These are phyloP conservation scores for Pisolithus sp. DNA, from an alignment of 768 basidiomycete genomes.

Conservation along the genomic window DNA sequence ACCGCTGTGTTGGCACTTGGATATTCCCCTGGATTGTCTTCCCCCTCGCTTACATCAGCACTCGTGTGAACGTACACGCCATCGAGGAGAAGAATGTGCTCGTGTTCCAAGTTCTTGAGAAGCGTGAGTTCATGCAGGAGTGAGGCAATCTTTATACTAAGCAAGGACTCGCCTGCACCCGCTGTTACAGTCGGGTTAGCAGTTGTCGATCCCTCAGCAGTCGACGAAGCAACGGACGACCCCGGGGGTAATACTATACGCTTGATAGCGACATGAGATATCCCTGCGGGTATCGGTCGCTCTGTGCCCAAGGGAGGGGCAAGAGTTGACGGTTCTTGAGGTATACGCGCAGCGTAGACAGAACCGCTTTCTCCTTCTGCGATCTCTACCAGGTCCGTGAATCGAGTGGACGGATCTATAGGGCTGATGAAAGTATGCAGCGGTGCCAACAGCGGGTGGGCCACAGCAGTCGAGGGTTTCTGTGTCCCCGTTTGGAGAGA, in stretches of 20 bases:
- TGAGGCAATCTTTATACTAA: constrained; percentile 58
- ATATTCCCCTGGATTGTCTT: background rate
- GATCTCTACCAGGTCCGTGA: constrained; percentile 66
- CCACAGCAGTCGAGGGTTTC: constrained; percentile 34
- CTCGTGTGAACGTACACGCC: constrained; percentile 59
- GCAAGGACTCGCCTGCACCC: constrained; percentile 20
- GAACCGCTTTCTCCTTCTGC: constrained; percentile 81
- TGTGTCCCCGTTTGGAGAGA: constrained; percentile 42
- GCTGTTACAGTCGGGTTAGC: too few species aligned
- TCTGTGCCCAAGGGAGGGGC: constrained; percentile 5
- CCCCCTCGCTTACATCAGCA: constrained; percentile 25
- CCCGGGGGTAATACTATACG: constrained; percentile 46
- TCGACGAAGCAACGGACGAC: constrained; percentile 24
- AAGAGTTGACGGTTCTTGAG: constrained; percentile 3
- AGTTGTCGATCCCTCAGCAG: background rate
- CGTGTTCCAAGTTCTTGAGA: constrained; percentile 51
- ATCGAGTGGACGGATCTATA: constrained; percentile 57
- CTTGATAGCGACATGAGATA: constrained; percentile 69
- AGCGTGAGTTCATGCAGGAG: constrained; percentile 55
- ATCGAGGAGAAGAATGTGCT: constrained; percentile 62
- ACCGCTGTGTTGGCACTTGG: background rate
- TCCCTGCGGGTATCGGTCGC: constrained; percentile 19
- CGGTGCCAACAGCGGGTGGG: constrained; percentile 18
- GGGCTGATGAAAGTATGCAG: constrained; percentile 57
- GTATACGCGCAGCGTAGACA: constrained; percentile 44